Evolutionary conservation across 2,329 filamentous ascomycete genomes (phyloP).

Genomic region (Hypoxylon sp.): DNA sequence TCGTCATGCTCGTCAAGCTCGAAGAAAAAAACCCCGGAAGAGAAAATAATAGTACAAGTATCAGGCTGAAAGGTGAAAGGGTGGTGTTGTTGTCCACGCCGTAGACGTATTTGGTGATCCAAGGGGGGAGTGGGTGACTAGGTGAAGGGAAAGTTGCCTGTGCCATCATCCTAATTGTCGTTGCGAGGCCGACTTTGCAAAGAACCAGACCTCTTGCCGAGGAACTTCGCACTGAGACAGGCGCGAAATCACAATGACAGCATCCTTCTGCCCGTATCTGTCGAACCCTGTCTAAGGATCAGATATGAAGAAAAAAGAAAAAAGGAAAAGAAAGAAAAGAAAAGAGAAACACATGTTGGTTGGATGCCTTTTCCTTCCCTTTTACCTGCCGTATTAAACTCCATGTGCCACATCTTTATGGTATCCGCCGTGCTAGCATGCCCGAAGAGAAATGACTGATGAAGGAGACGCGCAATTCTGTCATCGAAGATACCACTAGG

Average conservation of each 20-base stretch:
- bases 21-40: conserved; percentile 51
- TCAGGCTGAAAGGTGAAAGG: conserved; percentile 49
- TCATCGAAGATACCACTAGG: conserved; percentile 40
- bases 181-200: conserved; percentile 37
- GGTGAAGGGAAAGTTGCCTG: conserved; percentile 30
- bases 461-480: conserved; percentile 41
- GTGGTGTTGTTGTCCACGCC: conserved; percentile 50
- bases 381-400: conserved; percentile 54
- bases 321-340: conserved; percentile 42
- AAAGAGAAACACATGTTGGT: conserved; percentile 48
- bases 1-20: conserved; percentile 54
- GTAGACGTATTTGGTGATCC: conserved; percentile 47
- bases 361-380: conserved; percentile 53
- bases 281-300: conserved; percentile 45
- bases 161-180: conserved; percentile 45
- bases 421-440: conserved; percentile 50
- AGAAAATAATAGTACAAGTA: conserved; percentile 56
- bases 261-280: conserved; percentile 37
- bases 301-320: conserved; percentile 42
- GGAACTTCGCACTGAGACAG: conserved; percentile 40
- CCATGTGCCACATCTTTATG: conserved; percentile 50
- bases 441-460: conserved; percentile 46
- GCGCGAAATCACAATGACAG: conserved; percentile 44
- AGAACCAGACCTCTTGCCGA: conserved; percentile 33
- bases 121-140: conserved; percentile 39